Percentiles rank a stretch among this genome's conserved stretches.
These are phyloP conservation scores for Syncephalastrum racemosum DNA, from an alignment of 371 early-diverging fungal genomes.

Conservation along the genomic window DNA sequence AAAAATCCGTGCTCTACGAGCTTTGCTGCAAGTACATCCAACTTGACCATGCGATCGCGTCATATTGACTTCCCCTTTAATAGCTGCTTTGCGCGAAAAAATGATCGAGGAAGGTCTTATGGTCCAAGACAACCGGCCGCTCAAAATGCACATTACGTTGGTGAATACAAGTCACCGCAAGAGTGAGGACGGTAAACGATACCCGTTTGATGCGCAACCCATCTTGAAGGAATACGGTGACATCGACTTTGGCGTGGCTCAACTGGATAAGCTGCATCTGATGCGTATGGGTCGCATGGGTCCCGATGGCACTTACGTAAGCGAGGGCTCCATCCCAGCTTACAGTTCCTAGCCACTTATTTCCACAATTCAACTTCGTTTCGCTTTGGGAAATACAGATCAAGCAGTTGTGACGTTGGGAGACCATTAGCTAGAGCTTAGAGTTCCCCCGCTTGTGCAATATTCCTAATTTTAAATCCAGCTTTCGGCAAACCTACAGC, in stretches of 20 bases:
- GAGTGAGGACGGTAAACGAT: slow-evolving; percentile 4
- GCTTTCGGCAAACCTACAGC: too few relatives aligned
- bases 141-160: slow-evolving; percentile 34
- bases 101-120: slow-evolving; percentile 27
- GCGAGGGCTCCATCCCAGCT: slow-evolving; percentile 29
- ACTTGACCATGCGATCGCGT: too few relatives aligned
- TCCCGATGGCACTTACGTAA: slow-evolving; percentile 28
- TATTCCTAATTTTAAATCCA: too few relatives aligned
- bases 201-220: slow-evolving; percentile 30
- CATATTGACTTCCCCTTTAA: neutral
- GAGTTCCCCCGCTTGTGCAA: too few relatives aligned
- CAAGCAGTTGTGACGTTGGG: too few relatives aligned
- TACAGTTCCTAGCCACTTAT: too few relatives aligned
- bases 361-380: too few relatives aligned
- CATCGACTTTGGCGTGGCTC: slow-evolving; percentile 28
- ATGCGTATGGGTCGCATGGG: slow-evolving; percentile 37
- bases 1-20: slow-evolving; percentile 5
- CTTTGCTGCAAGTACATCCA: slow-evolving; percentile 21
- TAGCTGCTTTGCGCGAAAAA: slow-evolving; percentile 23
- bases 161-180: slow-evolving; percentile 22
- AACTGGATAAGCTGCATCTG: slow-evolving; percentile 31
- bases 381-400: too few relatives aligned
- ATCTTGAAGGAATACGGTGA: slow-evolving; percentile 26
- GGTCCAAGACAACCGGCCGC: slow-evolving; percentile 29
- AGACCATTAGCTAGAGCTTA: too few relatives aligned